Evolutionary conservation across 495 filamentous ascomycete genomes (phyloP).

Genomic region (Polyplosphaeria fusca): DNA sequence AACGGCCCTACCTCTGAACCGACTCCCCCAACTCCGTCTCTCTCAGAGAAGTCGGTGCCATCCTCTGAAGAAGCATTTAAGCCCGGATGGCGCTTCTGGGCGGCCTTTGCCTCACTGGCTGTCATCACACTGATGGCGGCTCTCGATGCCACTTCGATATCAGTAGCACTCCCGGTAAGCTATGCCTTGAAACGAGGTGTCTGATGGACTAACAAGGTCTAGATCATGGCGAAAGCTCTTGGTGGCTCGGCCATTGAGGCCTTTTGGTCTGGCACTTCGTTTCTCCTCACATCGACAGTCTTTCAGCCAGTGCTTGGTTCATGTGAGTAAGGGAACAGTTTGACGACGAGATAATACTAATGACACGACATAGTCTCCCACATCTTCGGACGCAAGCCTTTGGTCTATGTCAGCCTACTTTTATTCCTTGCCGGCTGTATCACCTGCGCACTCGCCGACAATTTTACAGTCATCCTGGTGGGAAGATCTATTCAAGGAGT

Average conservation of each 20-base stretch:
- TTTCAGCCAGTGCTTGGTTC: constrained; percentile 41
- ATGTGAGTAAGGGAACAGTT: too few species aligned
- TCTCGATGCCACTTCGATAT: constrained; percentile 70
- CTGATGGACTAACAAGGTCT: background rate
- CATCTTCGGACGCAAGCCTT: constrained; percentile 48
- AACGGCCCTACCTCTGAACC: too few species aligned
- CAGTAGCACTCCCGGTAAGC: constrained; percentile 66
- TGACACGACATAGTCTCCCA: too few species aligned
- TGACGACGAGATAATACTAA: too few species aligned
- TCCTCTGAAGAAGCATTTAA: constrained; percentile 34
- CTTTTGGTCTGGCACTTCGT: constrained; percentile 59
- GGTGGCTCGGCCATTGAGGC: constrained; percentile 56
- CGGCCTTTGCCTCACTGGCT: constrained; percentile 56
- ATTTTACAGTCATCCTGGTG: constrained; percentile 59
- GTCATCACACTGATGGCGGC: constrained; percentile 65
- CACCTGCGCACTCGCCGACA: constrained; percentile 56
- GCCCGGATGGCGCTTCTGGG: constrained; percentile 41
- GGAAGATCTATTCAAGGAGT: constrained; percentile 67
- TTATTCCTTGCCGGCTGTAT: constrained; percentile 60
- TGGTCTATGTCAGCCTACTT: constrained; percentile 51
- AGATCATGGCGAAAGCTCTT: constrained; percentile 52
- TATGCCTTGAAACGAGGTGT: background rate
- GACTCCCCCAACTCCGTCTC: background rate
- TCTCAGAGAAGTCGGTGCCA: constrained; percentile 2
- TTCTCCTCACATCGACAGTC: constrained; percentile 49